These are phyloP conservation scores for Naganishia onofrii DNA, from an alignment of 768 basidiomycete species.

Conservation along the genomic window DNA sequence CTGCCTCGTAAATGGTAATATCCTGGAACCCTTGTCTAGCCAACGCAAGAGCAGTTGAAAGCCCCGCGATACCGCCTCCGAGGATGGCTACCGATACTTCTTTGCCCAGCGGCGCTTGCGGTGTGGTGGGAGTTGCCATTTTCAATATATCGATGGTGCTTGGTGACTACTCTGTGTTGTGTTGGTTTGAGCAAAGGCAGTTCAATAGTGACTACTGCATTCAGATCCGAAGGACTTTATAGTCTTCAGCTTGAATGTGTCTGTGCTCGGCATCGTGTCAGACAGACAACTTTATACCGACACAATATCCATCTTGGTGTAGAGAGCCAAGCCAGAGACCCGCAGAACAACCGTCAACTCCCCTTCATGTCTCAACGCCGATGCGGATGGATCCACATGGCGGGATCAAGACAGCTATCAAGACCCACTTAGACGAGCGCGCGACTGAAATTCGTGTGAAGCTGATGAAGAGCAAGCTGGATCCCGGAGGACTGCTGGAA, in stretches of 20 bases:
- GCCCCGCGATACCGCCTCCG: conserved; percentile 41
- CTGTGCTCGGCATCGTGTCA: not conserved
- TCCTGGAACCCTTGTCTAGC: conserved; percentile 48
- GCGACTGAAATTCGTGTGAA: too few species aligned
- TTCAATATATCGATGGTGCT: not conserved
- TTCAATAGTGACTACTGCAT: not conserved
- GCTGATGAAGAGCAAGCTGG: too few species aligned
- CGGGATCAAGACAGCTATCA: not conserved
- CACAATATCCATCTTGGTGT: not conserved
- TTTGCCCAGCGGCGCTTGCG: conserved; percentile 18
- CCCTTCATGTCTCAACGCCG: not conserved
- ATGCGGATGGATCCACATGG: not conserved
- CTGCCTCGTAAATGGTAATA: conserved; percentile 50
- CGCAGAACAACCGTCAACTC: not conserved
- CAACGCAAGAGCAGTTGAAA: conserved; percentile 48
- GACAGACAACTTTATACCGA: not conserved
- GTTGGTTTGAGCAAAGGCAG: not conserved
- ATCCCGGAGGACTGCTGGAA: too few species aligned
- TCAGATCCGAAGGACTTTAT: not conserved
- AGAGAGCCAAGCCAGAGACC: not conserved
- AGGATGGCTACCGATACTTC: conserved; percentile 22
- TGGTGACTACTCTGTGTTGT: not conserved
- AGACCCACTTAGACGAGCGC: not conserved
- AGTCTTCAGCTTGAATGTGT: not conserved
- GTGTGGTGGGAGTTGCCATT: conserved; percentile 15